These are phyloP conservation scores for Sporothrix curviconia DNA, from an alignment of 2,329 filamentous ascomycete species.

Conservation along the genomic window DNA sequence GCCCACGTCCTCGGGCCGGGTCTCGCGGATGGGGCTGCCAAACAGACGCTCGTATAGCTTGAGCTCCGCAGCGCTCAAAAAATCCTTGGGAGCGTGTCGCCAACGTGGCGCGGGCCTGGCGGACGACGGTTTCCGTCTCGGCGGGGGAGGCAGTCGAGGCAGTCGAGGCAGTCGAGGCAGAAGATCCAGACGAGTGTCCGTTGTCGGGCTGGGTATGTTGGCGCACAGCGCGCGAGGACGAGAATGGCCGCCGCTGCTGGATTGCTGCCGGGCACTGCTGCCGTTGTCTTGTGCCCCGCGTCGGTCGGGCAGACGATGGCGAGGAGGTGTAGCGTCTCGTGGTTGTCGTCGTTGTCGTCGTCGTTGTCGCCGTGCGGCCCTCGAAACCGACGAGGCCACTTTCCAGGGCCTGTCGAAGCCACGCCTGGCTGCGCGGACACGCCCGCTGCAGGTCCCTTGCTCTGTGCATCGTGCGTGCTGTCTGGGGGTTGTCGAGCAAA, in stretches of 20 bases:
- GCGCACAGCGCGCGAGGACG: not conserved
- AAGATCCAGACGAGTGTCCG: too few species aligned
- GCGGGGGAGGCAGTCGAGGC: too few species aligned
- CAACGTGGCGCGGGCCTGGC: slow-evolving; percentile 65
- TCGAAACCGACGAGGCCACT: not conserved
- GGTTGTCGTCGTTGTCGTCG: not conserved
- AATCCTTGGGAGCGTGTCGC: slow-evolving; percentile 66
- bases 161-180: too few species aligned
- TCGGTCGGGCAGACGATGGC: too few species aligned
- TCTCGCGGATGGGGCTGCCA: slow-evolving; percentile 63
- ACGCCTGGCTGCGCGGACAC: slow-evolving; percentile 20
- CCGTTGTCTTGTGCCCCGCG: not conserved
- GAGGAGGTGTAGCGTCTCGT: not conserved
- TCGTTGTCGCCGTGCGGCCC: not conserved
- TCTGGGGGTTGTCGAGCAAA: not conserved
- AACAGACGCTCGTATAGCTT: slow-evolving; percentile 73
- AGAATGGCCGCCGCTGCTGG: not conserved
- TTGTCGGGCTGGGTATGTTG: too few species aligned
- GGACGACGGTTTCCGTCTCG: slow-evolving; percentile 57
- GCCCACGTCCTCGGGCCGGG: slow-evolving; percentile 52
- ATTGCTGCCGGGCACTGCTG: not conserved
- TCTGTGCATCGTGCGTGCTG: slow-evolving; percentile 15
- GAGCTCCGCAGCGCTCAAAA: slow-evolving; percentile 65
- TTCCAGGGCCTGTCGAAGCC: slow-evolving; percentile 19
- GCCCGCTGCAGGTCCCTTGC: slow-evolving; percentile 17